Conservation (phyloP, 352 stramenopile species). For the Phytopythium aichiense region DNA sequence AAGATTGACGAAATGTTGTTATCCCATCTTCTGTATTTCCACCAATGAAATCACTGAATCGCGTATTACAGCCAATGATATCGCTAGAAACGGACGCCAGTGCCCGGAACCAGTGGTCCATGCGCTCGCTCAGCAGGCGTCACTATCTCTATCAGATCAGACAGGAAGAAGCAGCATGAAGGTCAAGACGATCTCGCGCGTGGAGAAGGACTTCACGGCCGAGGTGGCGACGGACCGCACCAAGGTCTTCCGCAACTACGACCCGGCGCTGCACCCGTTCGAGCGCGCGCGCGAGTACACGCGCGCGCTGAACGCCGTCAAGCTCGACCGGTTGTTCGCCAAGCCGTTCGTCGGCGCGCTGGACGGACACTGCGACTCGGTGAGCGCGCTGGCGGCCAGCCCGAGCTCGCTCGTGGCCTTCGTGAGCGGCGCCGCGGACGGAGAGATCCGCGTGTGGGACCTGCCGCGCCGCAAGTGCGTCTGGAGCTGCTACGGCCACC, state of each 20-base stretch:
- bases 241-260: slow-evolving; percentile 96
- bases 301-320: slow-evolving; percentile 95
- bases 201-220: slow-evolving; percentile 92
- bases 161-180: slow-evolving; percentile 85
- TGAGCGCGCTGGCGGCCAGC: slow-evolving; percentile 91
- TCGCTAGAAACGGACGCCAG: background rate
- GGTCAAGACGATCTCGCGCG: slow-evolving; percentile 98
- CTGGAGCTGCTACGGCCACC: slow-evolving; percentile 91
- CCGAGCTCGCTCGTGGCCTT: slow-evolving; percentile 88
- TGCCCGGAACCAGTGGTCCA: slow-evolving; percentile 2
- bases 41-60: background rate
- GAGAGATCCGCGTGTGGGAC: slow-evolving; percentile 97
- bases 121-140: background rate
- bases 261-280: slow-evolving; percentile 94
- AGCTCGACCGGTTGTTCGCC: slow-evolving; percentile 98
- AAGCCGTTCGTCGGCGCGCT: slow-evolving; percentile 97
- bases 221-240: slow-evolving; percentile 92
- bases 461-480: slow-evolving; percentile 92
- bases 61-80: background rate
- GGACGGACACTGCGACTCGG: slow-evolving; percentile 96
- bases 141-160: background rate
- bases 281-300: slow-evolving; percentile 94
- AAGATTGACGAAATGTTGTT: slow-evolving; percentile 16
- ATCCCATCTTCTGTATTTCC: slow-evolving; percentile 7
- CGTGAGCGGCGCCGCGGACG: slow-evolving; percentile 88